Base-by-base conservation (phyloP, 2,329 filamentous ascomycete genomes). In the Akanthomyces uredinophilus region DNA sequence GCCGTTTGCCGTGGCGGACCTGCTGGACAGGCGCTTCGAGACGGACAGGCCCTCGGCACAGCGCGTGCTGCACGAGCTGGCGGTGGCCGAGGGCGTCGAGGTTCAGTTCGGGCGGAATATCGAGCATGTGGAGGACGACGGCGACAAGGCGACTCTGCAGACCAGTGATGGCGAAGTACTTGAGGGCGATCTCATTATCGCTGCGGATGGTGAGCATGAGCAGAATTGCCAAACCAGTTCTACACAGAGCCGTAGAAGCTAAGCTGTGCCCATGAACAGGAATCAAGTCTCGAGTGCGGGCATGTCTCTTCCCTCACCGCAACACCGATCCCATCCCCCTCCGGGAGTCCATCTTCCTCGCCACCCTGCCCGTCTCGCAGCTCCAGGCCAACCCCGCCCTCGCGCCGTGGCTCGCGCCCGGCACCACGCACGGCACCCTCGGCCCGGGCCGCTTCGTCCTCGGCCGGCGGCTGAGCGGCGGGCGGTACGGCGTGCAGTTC, bases 11-110 rank as follows among this genome's bases (percentile, higher is more conserved):
- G 24, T 5, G 29, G 24, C 53, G 20, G 8, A 14, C 8, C 44
- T 58, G 22, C 8, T n/a, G 27, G 60, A 52, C 6, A 50, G 29
- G 41, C 64, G 64, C 8, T 66, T 66, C 50, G 62, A 64, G 54
- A 65, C 51, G 56, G 63, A 57, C 29, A 47, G 60, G 43, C 64
- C 52, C 35, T 62, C 47, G 41, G 52, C 50, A 41, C 49, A 46
- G 22, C 50, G 52, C 4, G 61, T 20, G 2, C 11, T 62, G 44
- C 47, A 62, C 24, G 39, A 62, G 8, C 14, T 62, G 10, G 60
- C 60, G 5, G 44, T n/a, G 4, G n/a, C 22, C 32, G 24, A 44
- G 11, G 60, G 60, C 16, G 60, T 51, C 10, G 47, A 62, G 20
- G 53, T 62, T 8, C 22, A 18, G 3, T 62, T 62, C 37, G 47